phyloP scores from a whole-genome alignment of 169 alveolate species.

The Babesia divergens region DNA sequence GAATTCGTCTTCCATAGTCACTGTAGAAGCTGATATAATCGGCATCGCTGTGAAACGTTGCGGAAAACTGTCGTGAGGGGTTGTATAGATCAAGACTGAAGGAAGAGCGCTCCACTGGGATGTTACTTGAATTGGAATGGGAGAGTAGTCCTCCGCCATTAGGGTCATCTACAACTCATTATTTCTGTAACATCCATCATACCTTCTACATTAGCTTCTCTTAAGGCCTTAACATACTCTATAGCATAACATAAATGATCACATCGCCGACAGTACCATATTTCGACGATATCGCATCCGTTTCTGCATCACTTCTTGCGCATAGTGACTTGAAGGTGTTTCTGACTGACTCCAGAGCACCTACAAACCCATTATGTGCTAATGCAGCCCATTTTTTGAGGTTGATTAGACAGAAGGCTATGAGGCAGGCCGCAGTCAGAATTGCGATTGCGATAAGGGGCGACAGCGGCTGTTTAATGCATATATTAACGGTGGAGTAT shows the following conservation, averaged over 20 bases:
- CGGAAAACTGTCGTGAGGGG: conserved; percentile 3
- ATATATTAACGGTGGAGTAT: conserved; percentile 35
- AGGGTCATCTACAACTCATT: not conserved
- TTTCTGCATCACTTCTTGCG: not conserved
- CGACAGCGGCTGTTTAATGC: conserved; percentile 42
- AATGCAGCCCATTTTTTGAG: not conserved
- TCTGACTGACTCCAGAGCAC: not conserved
- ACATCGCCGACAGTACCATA: not conserved
- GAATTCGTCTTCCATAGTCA: not conserved
- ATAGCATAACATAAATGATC: not conserved
- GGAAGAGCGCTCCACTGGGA: not conserved
- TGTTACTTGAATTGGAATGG: not conserved
- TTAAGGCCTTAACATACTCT: not conserved
- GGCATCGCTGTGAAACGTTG: not conserved
- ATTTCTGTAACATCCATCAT: not conserved
- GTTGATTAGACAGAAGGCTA: conserved; percentile 42
- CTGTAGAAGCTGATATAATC: conserved; percentile 1
- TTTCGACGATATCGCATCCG: not conserved
- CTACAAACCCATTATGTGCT: not conserved
- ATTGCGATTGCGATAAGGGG: conserved; percentile 48
- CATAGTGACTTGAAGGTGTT: not conserved
- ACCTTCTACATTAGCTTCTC: not conserved
- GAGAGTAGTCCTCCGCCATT: not conserved
- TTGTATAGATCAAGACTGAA: not conserved
- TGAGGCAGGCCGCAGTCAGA: conserved; percentile 3